Base-by-base conservation (phyloP, 2,329 filamentous ascomycete genomes). In the Colletotrichum godetiae region DNA sequence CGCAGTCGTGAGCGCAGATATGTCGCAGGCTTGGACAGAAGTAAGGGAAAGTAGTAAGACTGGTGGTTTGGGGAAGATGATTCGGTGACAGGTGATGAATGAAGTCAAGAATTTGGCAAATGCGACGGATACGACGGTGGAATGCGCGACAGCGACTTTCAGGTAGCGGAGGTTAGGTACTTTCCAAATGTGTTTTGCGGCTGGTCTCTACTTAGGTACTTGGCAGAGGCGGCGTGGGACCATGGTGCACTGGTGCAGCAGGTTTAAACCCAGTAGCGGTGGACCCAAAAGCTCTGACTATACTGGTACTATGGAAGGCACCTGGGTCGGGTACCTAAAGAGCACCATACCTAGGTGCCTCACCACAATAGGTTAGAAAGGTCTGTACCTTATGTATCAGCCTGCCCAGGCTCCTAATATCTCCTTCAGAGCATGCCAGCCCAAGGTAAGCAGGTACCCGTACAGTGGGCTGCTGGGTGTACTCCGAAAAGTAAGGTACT, bases 81-180 rank as follows among this genome's bases (percentile, higher is more conserved):
- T 6, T n/a, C 13, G 10, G 22, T 37, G 24, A 15, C 37, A 22
- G 31, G 24, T 42, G 19, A 10, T 57, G 52, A 57, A 12, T 46
- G 24, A 65, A 22, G 62, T 42, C 19, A 19, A 24, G 33, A 19
- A 22, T 11, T 5, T n/a, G 53, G 62, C 33, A 42, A 42, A n/a
- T 49, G 59, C 37, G 27, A 31, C 59, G 24, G 24, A 29, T 15
- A 24, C 19, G 19, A 49, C 13, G 19, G 52, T 57, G 24, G 52
- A 27, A 60, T 56, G 68, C 68, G 68, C 64, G 31, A 37, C 46
- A 63, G 42, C 19, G 42, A 49, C 42, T 19, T 46, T 65, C 59
- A 71, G 24, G n/a, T 42, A n/a, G 49, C 60, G n/a, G n/a, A 15
- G 12, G n/a, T 33, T 52, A n/a, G n/a, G n/a, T n/a, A 15, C 13